phyloP scores from a whole-genome alignment of 306 rosid genomes.

The Gynostemma pentaphyllum region DNA sequence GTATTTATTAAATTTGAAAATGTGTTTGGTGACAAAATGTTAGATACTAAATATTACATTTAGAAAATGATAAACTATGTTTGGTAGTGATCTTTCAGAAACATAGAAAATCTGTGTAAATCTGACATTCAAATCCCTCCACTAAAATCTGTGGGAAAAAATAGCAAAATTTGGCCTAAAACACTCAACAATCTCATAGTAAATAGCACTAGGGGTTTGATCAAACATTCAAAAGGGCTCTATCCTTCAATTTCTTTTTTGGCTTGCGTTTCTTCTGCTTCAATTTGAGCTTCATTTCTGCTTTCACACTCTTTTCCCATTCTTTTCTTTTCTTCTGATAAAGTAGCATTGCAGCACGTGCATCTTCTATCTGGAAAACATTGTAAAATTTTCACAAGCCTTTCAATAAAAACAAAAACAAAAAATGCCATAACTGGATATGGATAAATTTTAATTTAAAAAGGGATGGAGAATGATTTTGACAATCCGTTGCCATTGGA shows the following conservation, averaged over 20 bases:
- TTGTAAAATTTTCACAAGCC: background rate
- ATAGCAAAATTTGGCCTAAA: conserved; percentile 2
- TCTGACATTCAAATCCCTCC: no score
- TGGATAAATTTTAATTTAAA: background rate
- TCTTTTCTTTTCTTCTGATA: conserved; percentile 58
- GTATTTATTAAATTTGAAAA: no score
- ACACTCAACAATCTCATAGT: background rate
- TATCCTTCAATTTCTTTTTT: conserved; percentile 42
- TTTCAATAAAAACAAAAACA: background rate
- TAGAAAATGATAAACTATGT: no score
- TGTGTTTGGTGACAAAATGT: no score
- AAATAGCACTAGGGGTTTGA: background rate
- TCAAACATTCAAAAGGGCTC: background rate
- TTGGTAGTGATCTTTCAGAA: no score
- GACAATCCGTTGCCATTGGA: background rate
- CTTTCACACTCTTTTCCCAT: conserved; percentile 71
- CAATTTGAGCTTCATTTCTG: conserved; percentile 36
- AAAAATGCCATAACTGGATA: background rate
- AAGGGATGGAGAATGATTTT: background rate
- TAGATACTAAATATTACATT: no score
- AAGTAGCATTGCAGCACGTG: conserved; percentile 89
- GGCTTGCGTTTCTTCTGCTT: conserved; percentile 65
- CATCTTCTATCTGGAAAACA: conserved; percentile 60
- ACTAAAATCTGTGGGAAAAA: no score
- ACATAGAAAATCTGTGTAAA: no score